Conservation (phyloP, 768 basidiomycete genomes). For the Boletus vinaceobasis region DNA sequence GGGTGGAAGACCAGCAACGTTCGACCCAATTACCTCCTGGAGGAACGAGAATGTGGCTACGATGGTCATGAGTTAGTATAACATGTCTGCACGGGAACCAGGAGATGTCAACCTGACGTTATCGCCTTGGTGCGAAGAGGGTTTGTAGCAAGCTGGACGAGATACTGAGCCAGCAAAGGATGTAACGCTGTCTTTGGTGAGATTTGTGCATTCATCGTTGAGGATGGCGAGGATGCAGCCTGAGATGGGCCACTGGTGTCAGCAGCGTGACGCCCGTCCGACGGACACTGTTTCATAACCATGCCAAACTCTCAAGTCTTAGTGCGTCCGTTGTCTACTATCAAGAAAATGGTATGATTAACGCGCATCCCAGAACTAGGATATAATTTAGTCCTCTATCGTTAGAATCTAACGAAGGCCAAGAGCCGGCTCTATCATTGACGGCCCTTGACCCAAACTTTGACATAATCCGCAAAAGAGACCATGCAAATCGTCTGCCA, state of each 20-base stretch:
- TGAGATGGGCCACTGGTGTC: no score
- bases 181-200: conserved; percentile 22
- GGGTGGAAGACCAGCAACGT: conserved; percentile 60
- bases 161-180: conserved; percentile 66
- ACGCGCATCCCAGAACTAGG: conserved; percentile 12
- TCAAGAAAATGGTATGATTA: conserved; percentile 13
- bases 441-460: conserved; percentile 65
- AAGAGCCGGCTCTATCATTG: conserved; percentile 14
- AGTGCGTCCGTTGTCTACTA: background rate
- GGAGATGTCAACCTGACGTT: conserved; percentile 55
- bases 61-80: background rate
- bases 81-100: background rate
- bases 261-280: background rate
- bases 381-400: conserved; percentile 25
- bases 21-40: conserved; percentile 79
- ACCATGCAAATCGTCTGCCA: conserved; percentile 99
- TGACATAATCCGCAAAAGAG: conserved; percentile 94
- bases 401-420: conserved; percentile 2
- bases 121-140: conserved; percentile 80
- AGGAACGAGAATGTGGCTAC: conserved; percentile 57
- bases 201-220: conserved; percentile 38
- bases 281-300: background rate
- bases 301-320: background rate
- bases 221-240: background rate
- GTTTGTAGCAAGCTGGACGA: conserved; percentile 59